These are phyloP conservation scores for Sclerotinia nivalis DNA, from an alignment of 2,329 filamentous ascomycete genomes.

Conservation along the genomic window DNA sequence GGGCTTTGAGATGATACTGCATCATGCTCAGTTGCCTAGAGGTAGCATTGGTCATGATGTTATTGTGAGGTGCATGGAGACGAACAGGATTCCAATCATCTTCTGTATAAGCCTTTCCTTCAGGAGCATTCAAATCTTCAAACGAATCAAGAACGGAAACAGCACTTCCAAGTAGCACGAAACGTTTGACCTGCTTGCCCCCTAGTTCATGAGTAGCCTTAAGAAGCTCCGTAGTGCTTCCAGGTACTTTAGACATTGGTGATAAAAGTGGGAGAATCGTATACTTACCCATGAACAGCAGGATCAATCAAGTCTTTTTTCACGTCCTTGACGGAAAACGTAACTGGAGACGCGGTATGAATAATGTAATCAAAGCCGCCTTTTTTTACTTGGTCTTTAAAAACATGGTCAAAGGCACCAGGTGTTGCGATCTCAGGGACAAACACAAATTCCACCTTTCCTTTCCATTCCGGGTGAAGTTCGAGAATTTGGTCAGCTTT, in stretches of 20 bases:
- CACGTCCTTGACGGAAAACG: conserved; percentile 38
- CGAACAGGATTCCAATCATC: conserved; percentile 54
- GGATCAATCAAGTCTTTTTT: conserved; percentile 50
- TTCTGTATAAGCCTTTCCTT: conserved; percentile 53
- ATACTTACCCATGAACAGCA: conserved; percentile 49
- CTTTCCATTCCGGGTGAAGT: conserved; percentile 42
- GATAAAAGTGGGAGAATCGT: background rate
- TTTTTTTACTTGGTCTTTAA: conserved; percentile 52
- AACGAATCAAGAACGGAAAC: conserved; percentile 65
- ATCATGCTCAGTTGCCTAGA: conserved; percentile 25
- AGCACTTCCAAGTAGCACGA: conserved; percentile 50
- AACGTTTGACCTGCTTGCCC: conserved; percentile 41
- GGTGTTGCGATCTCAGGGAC: conserved; percentile 69
- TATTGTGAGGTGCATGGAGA: conserved; percentile 43
- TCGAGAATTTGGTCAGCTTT: conserved; percentile 48
- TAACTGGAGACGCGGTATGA: conserved; percentile 64
- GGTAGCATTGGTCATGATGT: background rate
- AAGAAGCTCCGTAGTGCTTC: conserved; percentile 65
- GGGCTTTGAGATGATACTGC: conserved; percentile 46
- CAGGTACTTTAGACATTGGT: conserved; percentile 6
- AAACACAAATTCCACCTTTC: conserved; percentile 41
- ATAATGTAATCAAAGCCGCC: conserved; percentile 54
- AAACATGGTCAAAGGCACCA: conserved; percentile 62
- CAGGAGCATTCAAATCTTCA: conserved; percentile 51
- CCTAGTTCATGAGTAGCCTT: conserved; percentile 63